A percentile compares a stretch with the other conserved stretches of the same genome.
Evolutionary conservation across 164 flowering plant genomes (phyloP).

Genomic region (Taxillus chinensis): DNA sequence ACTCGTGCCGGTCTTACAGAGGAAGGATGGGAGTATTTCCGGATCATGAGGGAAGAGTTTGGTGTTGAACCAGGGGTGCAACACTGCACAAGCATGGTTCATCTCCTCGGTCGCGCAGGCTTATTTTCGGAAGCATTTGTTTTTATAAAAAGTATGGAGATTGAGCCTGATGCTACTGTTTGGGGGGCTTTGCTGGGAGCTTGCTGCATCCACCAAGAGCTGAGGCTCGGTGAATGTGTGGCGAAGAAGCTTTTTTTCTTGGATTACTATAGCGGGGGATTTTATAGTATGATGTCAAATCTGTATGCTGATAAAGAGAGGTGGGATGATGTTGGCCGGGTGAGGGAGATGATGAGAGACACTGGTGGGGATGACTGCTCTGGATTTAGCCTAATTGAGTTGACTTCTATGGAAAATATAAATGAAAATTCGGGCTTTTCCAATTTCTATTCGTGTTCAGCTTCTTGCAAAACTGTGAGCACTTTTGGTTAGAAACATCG

Average conservation of each 20-base stretch:
- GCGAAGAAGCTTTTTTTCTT: constrained; percentile 23
- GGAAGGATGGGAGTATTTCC: constrained; percentile 25
- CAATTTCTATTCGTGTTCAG: background rate
- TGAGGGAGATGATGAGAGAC: constrained; percentile 36
- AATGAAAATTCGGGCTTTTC: background rate
- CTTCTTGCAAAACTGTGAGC: background rate
- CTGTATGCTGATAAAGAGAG: constrained; percentile 34
- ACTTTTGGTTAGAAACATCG: no score
- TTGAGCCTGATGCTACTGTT: constrained; percentile 31
- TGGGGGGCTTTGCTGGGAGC: constrained; percentile 39
- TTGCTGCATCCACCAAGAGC: constrained; percentile 30
- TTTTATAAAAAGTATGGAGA: constrained; percentile 20
- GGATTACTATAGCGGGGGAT: constrained; percentile 27
- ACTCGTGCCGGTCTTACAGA: constrained; percentile 29
- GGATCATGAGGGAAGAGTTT: constrained; percentile 28
- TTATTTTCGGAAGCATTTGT: constrained; percentile 27
- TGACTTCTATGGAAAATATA: constrained; percentile 6
- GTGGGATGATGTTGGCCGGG: constrained; percentile 39
- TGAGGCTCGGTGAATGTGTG: constrained; percentile 33
- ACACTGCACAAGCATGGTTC: constrained; percentile 33
- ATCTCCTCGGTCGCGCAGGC: constrained; percentile 35
- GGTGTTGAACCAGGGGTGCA: constrained; percentile 23
- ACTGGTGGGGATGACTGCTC: constrained; percentile 32
- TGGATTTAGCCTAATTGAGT: constrained; percentile 28
- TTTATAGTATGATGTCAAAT: constrained; percentile 43